Percentiles rank a stretch among this genome's conserved stretches.
Conservation (phyloP, 1,139 yeast genomes). For the Suhomyces atakaporum region DNA sequence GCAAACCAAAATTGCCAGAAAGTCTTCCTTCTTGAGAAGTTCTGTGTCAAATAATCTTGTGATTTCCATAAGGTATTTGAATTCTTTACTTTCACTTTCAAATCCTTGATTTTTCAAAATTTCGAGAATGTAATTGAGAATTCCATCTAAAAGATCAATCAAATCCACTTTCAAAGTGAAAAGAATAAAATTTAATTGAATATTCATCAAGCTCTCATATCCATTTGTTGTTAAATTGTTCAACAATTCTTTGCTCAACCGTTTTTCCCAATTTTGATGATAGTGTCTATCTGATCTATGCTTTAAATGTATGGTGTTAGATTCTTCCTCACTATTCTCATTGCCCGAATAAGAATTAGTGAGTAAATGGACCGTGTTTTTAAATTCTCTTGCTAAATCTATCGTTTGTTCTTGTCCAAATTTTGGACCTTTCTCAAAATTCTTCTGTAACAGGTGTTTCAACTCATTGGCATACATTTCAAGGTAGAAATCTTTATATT, state of each 20-base stretch:
- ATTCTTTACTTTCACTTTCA: constrained; percentile 8
- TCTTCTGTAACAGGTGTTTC: constrained; percentile 13
- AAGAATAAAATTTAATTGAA: constrained; percentile 40
- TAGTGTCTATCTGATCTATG: constrained; percentile 7
- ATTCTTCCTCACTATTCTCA: constrained; percentile 2
- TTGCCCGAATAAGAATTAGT: constrained; percentile 10
- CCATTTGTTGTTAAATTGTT: constrained; percentile 30
- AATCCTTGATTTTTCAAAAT: constrained; percentile 3
- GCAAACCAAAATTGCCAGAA: constrained; percentile 27
- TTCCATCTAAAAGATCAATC: constrained; percentile 25
- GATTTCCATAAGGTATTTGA: constrained; percentile 8
- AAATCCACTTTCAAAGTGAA: constrained; percentile 35
- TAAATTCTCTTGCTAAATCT: constrained; percentile 12
- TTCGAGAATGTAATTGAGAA: constrained; percentile 12
- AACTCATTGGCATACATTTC: constrained; percentile 12
- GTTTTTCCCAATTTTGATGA: constrained; percentile 27
- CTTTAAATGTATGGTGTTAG: constrained; percentile 1
- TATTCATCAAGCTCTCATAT: constrained; percentile 30
- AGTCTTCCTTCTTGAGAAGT: constrained; percentile 10
- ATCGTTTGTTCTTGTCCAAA: constrained; percentile 11
- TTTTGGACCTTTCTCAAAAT: constrained; percentile 8
- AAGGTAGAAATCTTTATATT: constrained; percentile 30
- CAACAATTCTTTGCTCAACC: constrained; percentile 26
- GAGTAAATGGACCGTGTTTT: constrained; percentile 5
- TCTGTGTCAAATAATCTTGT: constrained; percentile 12